Evolutionary conservation across 352 stramenopile genomes (phyloP).

Genomic region (Pythium oligandrum): DNA sequence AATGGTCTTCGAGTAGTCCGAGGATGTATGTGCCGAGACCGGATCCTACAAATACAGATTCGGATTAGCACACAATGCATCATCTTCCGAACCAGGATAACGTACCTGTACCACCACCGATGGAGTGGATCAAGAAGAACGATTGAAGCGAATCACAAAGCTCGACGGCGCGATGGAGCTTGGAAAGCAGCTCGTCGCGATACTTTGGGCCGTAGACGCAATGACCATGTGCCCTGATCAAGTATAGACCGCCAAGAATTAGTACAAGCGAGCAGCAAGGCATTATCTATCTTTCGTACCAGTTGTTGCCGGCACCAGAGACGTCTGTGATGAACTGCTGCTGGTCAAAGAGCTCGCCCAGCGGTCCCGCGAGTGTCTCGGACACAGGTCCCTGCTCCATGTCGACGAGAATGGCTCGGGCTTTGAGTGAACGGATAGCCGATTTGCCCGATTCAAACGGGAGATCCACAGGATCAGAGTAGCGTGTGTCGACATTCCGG

Average conservation of each 20-base stretch:
- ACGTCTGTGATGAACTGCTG: conserved; percentile 87
- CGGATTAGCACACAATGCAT: not conserved
- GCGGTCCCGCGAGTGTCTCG: conserved; percentile 73
- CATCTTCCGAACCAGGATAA: not conserved
- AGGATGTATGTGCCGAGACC: conserved; percentile 90
- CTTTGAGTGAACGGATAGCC: conserved; percentile 56
- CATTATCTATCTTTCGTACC: conserved; percentile 18
- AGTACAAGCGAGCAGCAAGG: too few species aligned
- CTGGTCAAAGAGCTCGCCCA: conserved; percentile 88
- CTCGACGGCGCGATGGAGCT: conserved; percentile 68
- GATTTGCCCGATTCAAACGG: conserved; percentile 32
- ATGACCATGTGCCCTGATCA: conserved; percentile 79
- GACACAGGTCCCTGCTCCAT: conserved; percentile 89
- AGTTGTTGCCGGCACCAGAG: conserved; percentile 91
- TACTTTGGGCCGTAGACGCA: conserved; percentile 88
- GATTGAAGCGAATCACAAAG: conserved; percentile 89
- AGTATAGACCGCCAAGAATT: not conserved
- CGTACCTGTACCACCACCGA: conserved; percentile 85
- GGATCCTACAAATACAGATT: conserved; percentile 37
- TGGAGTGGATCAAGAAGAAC: conserved; percentile 92
- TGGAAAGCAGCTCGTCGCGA: conserved; percentile 68
- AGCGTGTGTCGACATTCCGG: conserved; percentile 82
- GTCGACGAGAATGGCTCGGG: conserved; percentile 88
- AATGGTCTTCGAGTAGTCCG: conserved; percentile 77
- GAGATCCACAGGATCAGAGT: conserved; percentile 44